Conservation (phyloP, 23 red algal genomes). For the Pyropia haitanensis region DNA sequence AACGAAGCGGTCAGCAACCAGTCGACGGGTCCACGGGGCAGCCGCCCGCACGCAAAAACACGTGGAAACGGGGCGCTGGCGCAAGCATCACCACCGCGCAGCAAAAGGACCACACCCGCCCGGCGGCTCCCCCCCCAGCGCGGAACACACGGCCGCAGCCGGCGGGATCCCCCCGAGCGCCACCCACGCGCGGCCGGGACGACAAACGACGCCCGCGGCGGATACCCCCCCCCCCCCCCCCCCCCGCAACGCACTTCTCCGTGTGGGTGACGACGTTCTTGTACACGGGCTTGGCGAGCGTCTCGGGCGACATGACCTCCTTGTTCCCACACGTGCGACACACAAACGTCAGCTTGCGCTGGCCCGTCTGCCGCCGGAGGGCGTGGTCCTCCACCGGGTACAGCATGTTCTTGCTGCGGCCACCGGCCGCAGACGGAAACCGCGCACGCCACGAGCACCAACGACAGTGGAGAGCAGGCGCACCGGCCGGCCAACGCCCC, state of each 20-base stretch:
- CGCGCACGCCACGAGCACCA: too few relatives aligned
- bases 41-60: too few relatives aligned
- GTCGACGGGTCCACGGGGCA: too few relatives aligned
- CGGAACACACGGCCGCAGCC: neutral
- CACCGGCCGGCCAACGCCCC: too few relatives aligned
- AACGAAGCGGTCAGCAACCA: neutral
- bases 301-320: slow-evolving; percentile 20
- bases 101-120: neutral
- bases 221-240: too few relatives aligned
- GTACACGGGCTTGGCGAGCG: slow-evolving; percentile 60
- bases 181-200: neutral
- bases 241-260: slow-evolving; percentile 52
- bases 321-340: slow-evolving; percentile 57
- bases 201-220: neutral
- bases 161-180: too few relatives aligned
- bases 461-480: too few relatives aligned
- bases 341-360: slow-evolving; percentile 56
- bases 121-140: neutral
- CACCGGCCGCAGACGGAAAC: too few relatives aligned
- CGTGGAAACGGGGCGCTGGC: too few relatives aligned
- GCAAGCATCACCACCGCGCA: neutral
- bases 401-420: slow-evolving; percentile 73
- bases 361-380: slow-evolving; percentile 31
- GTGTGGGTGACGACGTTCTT: slow-evolving; percentile 71
- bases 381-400: slow-evolving; percentile 71